phyloP scores from a whole-genome alignment of 345 rosid genomes.

The Salix exigua region DNA sequence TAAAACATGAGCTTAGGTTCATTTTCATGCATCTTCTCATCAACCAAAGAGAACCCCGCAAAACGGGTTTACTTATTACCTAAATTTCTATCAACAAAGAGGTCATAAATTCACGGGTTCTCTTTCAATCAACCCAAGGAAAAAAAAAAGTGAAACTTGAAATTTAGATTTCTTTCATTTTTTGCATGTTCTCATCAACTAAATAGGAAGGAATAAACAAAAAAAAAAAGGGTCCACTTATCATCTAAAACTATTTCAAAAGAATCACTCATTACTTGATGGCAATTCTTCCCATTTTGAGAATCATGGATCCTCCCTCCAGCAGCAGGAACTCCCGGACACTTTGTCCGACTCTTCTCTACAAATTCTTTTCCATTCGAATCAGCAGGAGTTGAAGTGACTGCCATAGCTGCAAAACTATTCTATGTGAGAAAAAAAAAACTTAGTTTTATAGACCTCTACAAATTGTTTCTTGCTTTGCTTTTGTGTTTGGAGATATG shows the following conservation, averaged over 20 bases:
- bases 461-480: not conserved
- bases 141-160: not conserved
- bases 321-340: slow-evolving; percentile 47
- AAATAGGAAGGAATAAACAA: not conserved
- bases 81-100: not conserved
- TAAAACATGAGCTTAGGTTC: not conserved
- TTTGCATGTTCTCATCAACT: not conserved
- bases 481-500: not conserved
- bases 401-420: slow-evolving; percentile 21
- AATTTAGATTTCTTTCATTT: not conserved
- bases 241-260: not conserved
- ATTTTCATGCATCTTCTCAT: not conserved
- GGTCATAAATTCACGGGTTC: not conserved
- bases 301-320: slow-evolving; percentile 54
- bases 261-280: slow-evolving; percentile 45
- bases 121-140: not conserved
- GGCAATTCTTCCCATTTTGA: slow-evolving; percentile 64
- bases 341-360: slow-evolving; percentile 26
- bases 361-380: not conserved
- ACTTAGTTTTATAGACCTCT: not conserved
- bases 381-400: slow-evolving; percentile 16
- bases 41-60: not conserved
- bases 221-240: not conserved
- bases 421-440: not conserved
- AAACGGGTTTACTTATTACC: not conserved